These are phyloP conservation scores for Glutinoglossum americanum DNA, from an alignment of 495 filamentous ascomycete genomes.

Conservation along the genomic window DNA sequence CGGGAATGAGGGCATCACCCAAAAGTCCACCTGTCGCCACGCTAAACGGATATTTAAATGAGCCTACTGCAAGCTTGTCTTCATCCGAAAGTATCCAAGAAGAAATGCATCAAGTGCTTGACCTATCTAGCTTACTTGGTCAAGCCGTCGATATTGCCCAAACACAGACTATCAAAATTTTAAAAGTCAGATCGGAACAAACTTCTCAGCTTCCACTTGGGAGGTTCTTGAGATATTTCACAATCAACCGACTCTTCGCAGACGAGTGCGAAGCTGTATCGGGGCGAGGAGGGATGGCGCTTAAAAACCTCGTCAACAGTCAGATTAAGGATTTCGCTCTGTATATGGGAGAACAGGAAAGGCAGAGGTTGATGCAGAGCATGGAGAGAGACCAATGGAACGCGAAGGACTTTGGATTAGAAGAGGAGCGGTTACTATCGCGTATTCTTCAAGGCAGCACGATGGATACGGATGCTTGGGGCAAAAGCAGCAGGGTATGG, in stretches of 20 bases:
- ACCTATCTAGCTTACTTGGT: conserved; percentile 84
- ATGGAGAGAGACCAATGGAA: conserved; percentile 89
- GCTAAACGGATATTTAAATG: conserved; percentile 3
- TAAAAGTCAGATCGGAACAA: conserved; percentile 80
- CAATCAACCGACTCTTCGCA: conserved; percentile 77
- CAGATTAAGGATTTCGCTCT: conserved; percentile 83
- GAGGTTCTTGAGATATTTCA: conserved; percentile 78
- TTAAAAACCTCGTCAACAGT: conserved; percentile 75
- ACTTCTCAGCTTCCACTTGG: conserved; percentile 48
- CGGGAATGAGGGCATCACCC: conserved; percentile 22
- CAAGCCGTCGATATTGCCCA: conserved; percentile 87
- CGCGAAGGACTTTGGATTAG: conserved; percentile 61
- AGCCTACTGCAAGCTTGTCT: background rate
- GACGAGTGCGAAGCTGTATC: conserved; percentile 96
- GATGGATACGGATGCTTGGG: conserved; percentile 56
- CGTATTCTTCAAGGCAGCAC: conserved; percentile 62
- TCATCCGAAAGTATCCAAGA: conserved; percentile 28
- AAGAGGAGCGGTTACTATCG: conserved; percentile 36
- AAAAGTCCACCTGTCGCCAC: conserved; percentile 21
- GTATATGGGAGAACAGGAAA: conserved; percentile 50
- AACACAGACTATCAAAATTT: conserved; percentile 72
- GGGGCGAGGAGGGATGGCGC: conserved; percentile 57
- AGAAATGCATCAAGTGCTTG: conserved; percentile 64
- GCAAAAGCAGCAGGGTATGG: conserved; percentile 50
- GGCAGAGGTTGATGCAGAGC: conserved; percentile 53